Conservation (phyloP, 1,139 yeast genomes). For the Arxiozyma slooffiae region DNA sequence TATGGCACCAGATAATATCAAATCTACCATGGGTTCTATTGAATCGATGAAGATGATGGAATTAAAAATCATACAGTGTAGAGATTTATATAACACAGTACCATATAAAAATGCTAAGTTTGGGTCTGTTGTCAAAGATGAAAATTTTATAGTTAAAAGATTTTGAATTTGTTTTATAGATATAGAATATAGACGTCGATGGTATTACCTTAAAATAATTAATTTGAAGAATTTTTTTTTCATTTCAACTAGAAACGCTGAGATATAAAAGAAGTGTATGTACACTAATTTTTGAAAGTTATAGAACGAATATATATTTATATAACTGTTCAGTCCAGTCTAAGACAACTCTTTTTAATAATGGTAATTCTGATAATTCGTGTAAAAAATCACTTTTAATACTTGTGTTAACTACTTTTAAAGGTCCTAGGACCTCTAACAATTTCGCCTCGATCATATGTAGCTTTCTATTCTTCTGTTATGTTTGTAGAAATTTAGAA, state of each 20-base stretch:
- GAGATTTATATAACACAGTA: constrained; percentile 16
- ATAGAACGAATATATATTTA: too few relatives aligned
- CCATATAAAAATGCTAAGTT: neutral
- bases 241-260: neutral
- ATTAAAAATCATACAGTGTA: constrained; percentile 26
- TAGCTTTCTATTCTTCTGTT: constrained; percentile 32
- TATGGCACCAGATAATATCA: constrained; percentile 15
- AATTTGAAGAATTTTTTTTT: neutral
- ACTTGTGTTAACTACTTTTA: constrained; percentile 48
- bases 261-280: neutral
- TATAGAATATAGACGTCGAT: neutral
- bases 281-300: too few relatives aligned
- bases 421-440: constrained; percentile 36
- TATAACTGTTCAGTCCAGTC: neutral
- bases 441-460: constrained; percentile 48
- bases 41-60: constrained; percentile 29
- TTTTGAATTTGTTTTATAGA: neutral
- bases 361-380: constrained; percentile 31
- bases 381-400: constrained; percentile 30
- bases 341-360: constrained; percentile 14
- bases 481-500: constrained; percentile 33
- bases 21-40: constrained; percentile 23
- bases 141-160: constrained; percentile 6
- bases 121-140: neutral
- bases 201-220: neutral